phyloP scores from a whole-genome alignment of 305 asterid species.

The Fraxinus ornus region DNA sequence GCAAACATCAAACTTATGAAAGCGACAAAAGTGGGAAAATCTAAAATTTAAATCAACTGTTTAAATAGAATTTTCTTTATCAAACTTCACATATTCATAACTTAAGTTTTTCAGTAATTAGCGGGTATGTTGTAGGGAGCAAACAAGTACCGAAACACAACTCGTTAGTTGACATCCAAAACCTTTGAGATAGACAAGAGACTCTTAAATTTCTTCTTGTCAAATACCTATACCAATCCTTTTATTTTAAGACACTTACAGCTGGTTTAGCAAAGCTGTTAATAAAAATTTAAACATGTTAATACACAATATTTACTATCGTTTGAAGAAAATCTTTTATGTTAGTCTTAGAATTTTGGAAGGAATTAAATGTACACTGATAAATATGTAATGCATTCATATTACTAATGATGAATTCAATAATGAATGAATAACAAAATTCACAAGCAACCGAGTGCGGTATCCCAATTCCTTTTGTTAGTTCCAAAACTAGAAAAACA shows the following conservation, averaged over 20 bases:
- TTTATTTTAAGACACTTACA: background rate
- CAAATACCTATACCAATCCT: background rate
- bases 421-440: background rate
- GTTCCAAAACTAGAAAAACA: background rate
- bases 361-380: background rate
- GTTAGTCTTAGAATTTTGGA: background rate
- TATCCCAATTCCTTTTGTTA: background rate
- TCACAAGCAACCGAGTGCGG: background rate
- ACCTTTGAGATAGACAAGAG: background rate
- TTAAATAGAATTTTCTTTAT: slow-evolving; percentile 8
- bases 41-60: slow-evolving; percentile 1
- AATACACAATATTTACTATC: background rate
- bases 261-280: background rate
- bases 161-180: background rate
- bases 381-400: background rate
- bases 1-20: slow-evolving; percentile 5
- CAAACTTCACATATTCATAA: background rate
- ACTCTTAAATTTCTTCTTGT: background rate
- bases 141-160: background rate
- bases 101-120: background rate
- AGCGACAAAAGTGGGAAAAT: slow-evolving; percentile 6
- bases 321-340: background rate
- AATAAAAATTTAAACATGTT: background rate
- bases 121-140: background rate
- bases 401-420: background rate